Base-by-base conservation (phyloP, 176 grass and related monocot genomes). In the Metroxylon sagu region DNA sequence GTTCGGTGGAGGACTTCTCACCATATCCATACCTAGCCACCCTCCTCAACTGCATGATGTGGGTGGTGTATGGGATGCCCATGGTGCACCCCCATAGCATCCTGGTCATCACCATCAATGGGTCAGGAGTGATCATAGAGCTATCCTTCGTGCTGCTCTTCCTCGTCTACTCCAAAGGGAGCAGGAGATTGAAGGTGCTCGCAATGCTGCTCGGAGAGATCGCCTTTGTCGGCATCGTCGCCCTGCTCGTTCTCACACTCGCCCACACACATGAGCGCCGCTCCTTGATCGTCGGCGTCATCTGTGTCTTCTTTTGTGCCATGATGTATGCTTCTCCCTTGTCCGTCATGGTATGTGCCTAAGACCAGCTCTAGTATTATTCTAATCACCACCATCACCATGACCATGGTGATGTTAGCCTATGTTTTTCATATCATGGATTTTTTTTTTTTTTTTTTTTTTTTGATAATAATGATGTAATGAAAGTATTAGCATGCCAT, bases 41-140 rank as follows among this genome's bases (percentile, higher is more conserved):
- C 29, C 81, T 98, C 5, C 84, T 98, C 12, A 98, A 98, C 76
- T 98, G 93, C 93, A 85, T 98, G 93, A 85, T 98, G 84, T 98
- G 93, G 93, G 93, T 98, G 69, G 67, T 89, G 25, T 98, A 98
- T 57, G 93, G 93, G 0, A 76, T 98, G 1, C 93, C 93, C 0
- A 15, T 60, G 25, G 93, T 98, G 30, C 93, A 98, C 85, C 93
- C 88, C 10, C 72, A 98, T 70, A 98, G 93, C 74, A 85, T 81
- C 69, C 87, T 98, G 3, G 88, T 98, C 28, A 85, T 92, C 57
- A 98, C 88, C 70, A 98, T 98, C 66, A 98, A 98, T 52, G 93
- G 93, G 54, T 81, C 88, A 54, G 93, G 93, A 59, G 71, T 82
- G 70, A 56, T 29, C 48, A 98, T 98, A 57, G 88, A 98, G 85